Percentiles rank a stretch among this genome's conserved stretches.
phyloP scores from a whole-genome alignment of 805 yeast species.

The Grigorovia humatica region DNA sequence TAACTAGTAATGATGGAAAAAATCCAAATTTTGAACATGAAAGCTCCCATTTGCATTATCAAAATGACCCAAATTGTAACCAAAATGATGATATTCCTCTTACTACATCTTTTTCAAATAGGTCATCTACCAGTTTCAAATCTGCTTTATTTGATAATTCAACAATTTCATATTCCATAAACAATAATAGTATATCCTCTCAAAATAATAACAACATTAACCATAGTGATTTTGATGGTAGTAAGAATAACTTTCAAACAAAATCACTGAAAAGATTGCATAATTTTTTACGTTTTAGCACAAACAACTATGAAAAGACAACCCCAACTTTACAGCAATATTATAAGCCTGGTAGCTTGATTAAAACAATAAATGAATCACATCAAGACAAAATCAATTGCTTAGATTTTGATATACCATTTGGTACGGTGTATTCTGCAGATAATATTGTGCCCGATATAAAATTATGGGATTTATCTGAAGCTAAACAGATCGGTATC shows the following conservation, averaged over 20 bases:
- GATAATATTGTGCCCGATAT: conserved; percentile 62
- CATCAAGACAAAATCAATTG: conserved; percentile 46
- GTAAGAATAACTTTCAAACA: background rate
- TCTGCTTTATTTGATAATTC: background rate
- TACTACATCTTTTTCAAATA: background rate
- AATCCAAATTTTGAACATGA: too few species aligned
- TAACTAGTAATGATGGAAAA: too few species aligned
- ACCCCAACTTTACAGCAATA: conserved; percentile 56
- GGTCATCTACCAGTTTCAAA: background rate
- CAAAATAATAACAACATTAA: background rate
- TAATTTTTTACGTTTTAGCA: conserved; percentile 21
- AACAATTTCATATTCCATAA: background rate
- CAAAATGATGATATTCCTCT: too few species aligned
- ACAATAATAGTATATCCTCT: background rate
- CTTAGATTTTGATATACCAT: conserved; percentile 63
- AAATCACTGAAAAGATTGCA: conserved; percentile 6
- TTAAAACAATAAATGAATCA: conserved; percentile 36
- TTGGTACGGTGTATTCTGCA: conserved; percentile 68
- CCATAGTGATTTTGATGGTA: background rate
- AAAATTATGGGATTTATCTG: conserved; percentile 72
- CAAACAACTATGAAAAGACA: conserved; percentile 35
- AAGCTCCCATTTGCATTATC: too few species aligned
- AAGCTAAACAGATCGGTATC: conserved; percentile 39
- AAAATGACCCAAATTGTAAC: background rate
- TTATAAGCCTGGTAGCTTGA: conserved; percentile 48